Evolutionary conservation across 345 rosid genomes (phyloP), one percentile per base, ranked within the genome.

Genomic region (Laguncularia racemosa): DNA sequence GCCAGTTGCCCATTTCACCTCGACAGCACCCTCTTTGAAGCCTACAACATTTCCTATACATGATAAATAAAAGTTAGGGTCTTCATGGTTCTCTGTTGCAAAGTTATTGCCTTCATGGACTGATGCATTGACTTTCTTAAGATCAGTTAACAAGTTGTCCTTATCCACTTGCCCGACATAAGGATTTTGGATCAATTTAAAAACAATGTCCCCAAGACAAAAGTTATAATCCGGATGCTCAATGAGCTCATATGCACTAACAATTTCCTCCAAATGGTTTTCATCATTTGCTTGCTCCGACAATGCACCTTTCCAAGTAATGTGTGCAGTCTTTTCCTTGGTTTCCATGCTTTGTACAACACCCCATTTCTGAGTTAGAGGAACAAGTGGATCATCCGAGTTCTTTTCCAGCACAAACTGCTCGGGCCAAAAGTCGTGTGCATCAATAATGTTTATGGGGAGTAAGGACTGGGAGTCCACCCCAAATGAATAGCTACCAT

Each of bases 371-470:
- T 63, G 69, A 47, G 75, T 66, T 45, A 61, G 59, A 46, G 77
- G n/a, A 50, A 56, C 61, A 28, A 44, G 61, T 23, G 72, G 78
- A 60, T 76, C 79, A 53, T 81, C 81, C 46, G 48, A 62, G 44
- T 76, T 81, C 73, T 76, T 83, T 64, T 85, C 91, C 46, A 79
- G 65, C n/a, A 93, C 92, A 65, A 83, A 87, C 71, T 93, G 99
- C 17, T 80, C 82, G 0, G 99, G 95, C 96, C 85, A 87, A 79
- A 93, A 89, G 18, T 89, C 97, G 57, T 93, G 89, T 21, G 85
- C 76, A 68, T 83, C 84, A 14, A 78, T 67, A 64, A 67, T 63
- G 43, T 79, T 77, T 55, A 87, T 58, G 13, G 96, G 96, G 56
- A 83, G 73, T 59, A 93, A 55, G 60, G 76, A 73, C 60, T 67